These are phyloP conservation scores for Tuber calosporum DNA, from an alignment of 495 filamentous ascomycete species.

Conservation along the genomic window DNA sequence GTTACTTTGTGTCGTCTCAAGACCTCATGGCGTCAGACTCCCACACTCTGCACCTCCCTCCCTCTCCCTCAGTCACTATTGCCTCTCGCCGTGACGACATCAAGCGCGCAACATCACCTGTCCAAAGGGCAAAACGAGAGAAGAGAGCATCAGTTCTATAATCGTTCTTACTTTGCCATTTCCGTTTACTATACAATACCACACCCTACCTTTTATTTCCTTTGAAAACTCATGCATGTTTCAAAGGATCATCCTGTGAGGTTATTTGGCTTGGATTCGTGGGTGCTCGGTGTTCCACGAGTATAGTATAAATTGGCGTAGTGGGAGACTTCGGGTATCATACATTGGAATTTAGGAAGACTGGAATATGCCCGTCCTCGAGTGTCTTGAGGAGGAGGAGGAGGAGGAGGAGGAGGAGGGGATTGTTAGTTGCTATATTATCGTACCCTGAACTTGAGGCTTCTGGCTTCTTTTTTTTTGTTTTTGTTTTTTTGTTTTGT, in stretches of 20 bases:
- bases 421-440: too few species aligned
- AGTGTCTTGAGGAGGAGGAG: too few species aligned
- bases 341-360: too few species aligned
- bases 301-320: not conserved
- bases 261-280: not conserved
- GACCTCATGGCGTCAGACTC: not conserved
- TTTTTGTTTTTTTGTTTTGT: too few species aligned
- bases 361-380: too few species aligned
- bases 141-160: not conserved
- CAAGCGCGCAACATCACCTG: not conserved
- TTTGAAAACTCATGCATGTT: not conserved
- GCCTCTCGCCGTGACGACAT: not conserved
- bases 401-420: too few species aligned
- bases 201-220: not conserved
- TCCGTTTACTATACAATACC: not conserved
- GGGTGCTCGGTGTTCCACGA: not conserved
- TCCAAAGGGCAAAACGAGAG: not conserved
- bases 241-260: not conserved
- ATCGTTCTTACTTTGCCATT: not conserved
- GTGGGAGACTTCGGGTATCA: not conserved
- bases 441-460: too few species aligned
- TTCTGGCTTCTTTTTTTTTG: too few species aligned
- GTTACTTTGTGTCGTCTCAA: not conserved
- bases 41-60: not conserved
- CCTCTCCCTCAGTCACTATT: not conserved